Conservation (phyloP, 331 rosid species). For the Rhamnella rubrinervis region DNA sequence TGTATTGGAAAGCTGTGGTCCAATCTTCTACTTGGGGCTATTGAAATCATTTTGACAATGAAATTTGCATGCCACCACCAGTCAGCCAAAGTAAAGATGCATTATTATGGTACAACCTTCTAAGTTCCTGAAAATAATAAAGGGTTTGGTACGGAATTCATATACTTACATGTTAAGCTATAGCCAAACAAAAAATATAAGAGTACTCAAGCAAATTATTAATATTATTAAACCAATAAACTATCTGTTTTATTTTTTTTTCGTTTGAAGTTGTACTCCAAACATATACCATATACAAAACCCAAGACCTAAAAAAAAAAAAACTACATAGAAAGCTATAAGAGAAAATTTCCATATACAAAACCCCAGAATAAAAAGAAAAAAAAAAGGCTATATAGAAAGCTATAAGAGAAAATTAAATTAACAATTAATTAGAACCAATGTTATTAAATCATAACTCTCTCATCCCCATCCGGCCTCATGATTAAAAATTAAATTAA, state of each 20-base stretch:
- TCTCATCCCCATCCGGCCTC: not conserved
- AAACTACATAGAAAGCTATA: no score
- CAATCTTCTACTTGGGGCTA: constrained; percentile 44
- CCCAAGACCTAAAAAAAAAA: no score
- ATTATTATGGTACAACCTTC: not conserved
- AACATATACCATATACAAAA: no score
- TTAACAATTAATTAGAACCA: not conserved
- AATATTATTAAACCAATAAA: no score
- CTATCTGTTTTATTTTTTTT: no score
- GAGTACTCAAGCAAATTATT: not conserved
- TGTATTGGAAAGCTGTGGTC: constrained; percentile 52
- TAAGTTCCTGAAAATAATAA: not conserved
- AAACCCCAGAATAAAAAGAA: no score
- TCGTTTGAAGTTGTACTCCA: no score
- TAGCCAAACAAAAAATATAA: not conserved
- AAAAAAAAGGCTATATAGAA: no score
- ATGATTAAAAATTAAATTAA: not conserved
- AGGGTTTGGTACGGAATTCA: no score
- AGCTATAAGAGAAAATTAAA: no score
- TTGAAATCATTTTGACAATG: constrained; percentile 67
- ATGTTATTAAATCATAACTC: constrained; percentile 9
- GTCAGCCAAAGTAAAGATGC: not conserved
- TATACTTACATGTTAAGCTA: no score
- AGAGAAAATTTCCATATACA: no score
- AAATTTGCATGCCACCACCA: constrained; percentile 43